A percentile compares a stretch with the other conserved stretches of the same genome.
These are phyloP conservation scores for Alternaria sp. DNA, from an alignment of 2,329 filamentous ascomycete genomes.

Conservation along the genomic window DNA sequence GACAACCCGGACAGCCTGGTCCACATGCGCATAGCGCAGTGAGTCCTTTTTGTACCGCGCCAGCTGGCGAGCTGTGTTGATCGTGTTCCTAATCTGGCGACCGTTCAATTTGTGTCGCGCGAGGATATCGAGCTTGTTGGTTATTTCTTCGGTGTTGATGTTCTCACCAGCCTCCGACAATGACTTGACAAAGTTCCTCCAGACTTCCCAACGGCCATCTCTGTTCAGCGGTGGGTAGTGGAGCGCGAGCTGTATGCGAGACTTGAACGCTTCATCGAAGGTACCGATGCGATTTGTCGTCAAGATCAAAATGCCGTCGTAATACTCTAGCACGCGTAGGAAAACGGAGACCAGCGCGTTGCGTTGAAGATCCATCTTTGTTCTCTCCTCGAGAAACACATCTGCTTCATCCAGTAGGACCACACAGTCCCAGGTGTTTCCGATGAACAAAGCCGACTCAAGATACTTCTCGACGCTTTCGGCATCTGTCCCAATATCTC, in stretches of 20 bases:
- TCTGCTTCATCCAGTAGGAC: slow-evolving; percentile 51
- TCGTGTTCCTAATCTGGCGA: background rate
- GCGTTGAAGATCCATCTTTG: slow-evolving; percentile 14
- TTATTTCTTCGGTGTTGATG: background rate
- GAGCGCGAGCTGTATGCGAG: slow-evolving; percentile 17
- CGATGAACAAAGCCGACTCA: background rate
- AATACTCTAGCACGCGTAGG: slow-evolving; percentile 51
- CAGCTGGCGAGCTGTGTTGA: background rate
- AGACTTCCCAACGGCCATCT: background rate
- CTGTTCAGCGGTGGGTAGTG: background rate
- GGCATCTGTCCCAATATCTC: slow-evolving; percentile 10
- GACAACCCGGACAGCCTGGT: background rate
- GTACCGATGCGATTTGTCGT: slow-evolving; percentile 50
- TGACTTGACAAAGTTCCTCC: background rate
- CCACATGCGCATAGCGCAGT: background rate
- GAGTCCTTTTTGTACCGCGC: background rate
- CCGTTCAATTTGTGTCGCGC: background rate
- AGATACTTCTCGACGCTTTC: slow-evolving; percentile 15
- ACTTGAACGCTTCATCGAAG: slow-evolving; percentile 51
- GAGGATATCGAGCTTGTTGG: background rate
- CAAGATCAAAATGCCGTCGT: slow-evolving; percentile 52
- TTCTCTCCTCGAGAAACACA: slow-evolving; percentile 62
- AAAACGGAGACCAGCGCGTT: slow-evolving; percentile 31
- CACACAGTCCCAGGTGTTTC: slow-evolving; percentile 53
- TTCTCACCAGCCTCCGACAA: background rate